These are phyloP conservation scores for Pueraria montana DNA, from an alignment of 306 rosid species.

Conservation along the genomic window DNA sequence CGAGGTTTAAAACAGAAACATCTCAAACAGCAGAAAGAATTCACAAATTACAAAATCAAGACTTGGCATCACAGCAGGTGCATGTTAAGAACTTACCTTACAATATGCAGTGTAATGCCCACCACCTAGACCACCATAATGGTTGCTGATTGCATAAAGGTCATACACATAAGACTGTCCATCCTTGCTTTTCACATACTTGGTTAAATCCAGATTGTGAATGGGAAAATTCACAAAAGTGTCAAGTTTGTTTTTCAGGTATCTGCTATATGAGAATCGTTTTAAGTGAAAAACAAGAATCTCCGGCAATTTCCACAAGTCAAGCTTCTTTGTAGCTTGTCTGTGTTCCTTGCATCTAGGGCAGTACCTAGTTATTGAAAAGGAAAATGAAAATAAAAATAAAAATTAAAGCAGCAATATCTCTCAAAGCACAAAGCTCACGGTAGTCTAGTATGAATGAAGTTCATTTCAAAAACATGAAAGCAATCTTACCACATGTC, in stretches of 20 bases:
- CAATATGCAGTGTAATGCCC: slow-evolving; percentile 98
- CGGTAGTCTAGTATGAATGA: slow-evolving; percentile 34
- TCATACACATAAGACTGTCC: slow-evolving; percentile 76
- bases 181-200: slow-evolving; percentile 83
- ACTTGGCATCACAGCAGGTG: slow-evolving; percentile 12
- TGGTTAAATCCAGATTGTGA: slow-evolving; percentile 90
- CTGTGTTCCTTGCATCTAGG: slow-evolving; percentile 97
- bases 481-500: slow-evolving; percentile 90
- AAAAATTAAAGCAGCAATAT: slow-evolving; percentile 23
- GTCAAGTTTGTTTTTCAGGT: slow-evolving; percentile 91
- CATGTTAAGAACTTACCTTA: slow-evolving; percentile 62
- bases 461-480: slow-evolving; percentile 41
- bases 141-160: slow-evolving; percentile 96
- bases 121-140: slow-evolving; percentile 97
- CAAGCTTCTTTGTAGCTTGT: slow-evolving; percentile 97
- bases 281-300: slow-evolving; percentile 95
- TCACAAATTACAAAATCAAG: slow-evolving; percentile 26
- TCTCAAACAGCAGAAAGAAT: slow-evolving; percentile 20
- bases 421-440: slow-evolving; percentile 25
- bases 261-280: slow-evolving; percentile 97
- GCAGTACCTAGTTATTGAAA: slow-evolving; percentile 76
- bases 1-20: slow-evolving; percentile 32
- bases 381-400: background rate
- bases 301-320: slow-evolving; percentile 98
- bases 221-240: slow-evolving; percentile 95